Evolutionary conservation across 176 grass and related monocot genomes (phyloP).

Genomic region (Carex cristatella): DNA sequence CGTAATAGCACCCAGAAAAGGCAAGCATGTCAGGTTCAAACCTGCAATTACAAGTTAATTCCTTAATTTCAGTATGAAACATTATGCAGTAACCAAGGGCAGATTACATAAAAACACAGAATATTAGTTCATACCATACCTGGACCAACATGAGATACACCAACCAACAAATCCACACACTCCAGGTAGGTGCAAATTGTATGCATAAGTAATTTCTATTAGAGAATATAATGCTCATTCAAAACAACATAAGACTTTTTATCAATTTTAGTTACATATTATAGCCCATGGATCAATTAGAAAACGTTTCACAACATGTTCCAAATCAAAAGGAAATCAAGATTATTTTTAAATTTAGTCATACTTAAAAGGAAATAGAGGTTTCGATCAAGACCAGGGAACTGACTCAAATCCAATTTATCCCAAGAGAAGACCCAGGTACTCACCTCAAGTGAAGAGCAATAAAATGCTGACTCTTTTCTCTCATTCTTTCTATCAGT

Average conservation of each 20-base stretch:
- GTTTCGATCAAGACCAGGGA: neutral
- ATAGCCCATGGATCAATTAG: neutral
- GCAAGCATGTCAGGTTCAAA: slow-evolving; percentile 64
- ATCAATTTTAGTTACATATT: neutral
- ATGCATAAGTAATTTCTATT: neutral
- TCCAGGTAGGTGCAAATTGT: neutral
- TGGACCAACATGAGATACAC: neutral
- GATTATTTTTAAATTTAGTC: neutral
- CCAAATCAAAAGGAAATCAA: neutral
- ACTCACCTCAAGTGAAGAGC: slow-evolving; percentile 90
- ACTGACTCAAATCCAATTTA: neutral
- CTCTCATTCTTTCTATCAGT: slow-evolving; percentile 78
- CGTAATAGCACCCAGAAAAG: slow-evolving; percentile 54
- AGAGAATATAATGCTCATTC: neutral
- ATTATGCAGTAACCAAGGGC: neutral
- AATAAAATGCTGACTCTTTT: slow-evolving; percentile 75
- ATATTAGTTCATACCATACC: neutral
- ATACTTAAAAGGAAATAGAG: neutral
- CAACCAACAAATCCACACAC: neutral
- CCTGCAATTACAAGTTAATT: slow-evolving; percentile 13
- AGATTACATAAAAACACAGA: neutral
- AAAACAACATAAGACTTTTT: neutral
- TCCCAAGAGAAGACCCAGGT: neutral
- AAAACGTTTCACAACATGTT: neutral
- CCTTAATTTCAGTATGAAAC: neutral